Conservation (phyloP, 139 green algal species). For the Picochlorum sp. region DNA sequence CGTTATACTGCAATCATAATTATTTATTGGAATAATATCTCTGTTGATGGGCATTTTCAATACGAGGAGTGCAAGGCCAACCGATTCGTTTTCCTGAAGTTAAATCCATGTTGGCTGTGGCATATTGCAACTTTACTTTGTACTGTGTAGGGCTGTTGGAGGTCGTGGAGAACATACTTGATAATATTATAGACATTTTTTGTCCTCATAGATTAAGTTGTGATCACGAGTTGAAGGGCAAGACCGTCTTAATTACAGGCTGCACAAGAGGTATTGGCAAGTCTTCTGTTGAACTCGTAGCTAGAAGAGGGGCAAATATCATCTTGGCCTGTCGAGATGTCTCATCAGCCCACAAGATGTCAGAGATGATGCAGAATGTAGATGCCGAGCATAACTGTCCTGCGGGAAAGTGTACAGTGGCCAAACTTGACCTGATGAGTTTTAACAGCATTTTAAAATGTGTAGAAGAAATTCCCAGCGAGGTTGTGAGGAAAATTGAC, state of each 20-base stretch:
- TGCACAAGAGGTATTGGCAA: slow-evolving; percentile 22
- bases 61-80: too few relatives aligned
- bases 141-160: background rate
- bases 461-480: slow-evolving; percentile 30
- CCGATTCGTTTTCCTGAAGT: too few relatives aligned
- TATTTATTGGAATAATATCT: too few relatives aligned
- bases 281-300: slow-evolving; percentile 20
- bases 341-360: background rate
- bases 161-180: background rate
- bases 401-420: slow-evolving; percentile 1
- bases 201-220: background rate
- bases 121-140: background rate
- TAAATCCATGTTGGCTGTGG: too few relatives aligned
- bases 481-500: slow-evolving; percentile 31
- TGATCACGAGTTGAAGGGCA: background rate
- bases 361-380: too few relatives aligned
- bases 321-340: slow-evolving; percentile 20
- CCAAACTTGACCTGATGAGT: too few relatives aligned
- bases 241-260: slow-evolving; percentile 17
- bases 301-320: slow-evolving; percentile 14
- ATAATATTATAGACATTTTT: background rate
- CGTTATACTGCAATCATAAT: too few relatives aligned
- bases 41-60: too few relatives aligned
- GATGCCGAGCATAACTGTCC: too few relatives aligned
- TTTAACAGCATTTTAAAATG: too few relatives aligned